phyloP scores from a whole-genome alignment of 2,329 filamentous ascomycete species.

The Epichloe scottii region DNA sequence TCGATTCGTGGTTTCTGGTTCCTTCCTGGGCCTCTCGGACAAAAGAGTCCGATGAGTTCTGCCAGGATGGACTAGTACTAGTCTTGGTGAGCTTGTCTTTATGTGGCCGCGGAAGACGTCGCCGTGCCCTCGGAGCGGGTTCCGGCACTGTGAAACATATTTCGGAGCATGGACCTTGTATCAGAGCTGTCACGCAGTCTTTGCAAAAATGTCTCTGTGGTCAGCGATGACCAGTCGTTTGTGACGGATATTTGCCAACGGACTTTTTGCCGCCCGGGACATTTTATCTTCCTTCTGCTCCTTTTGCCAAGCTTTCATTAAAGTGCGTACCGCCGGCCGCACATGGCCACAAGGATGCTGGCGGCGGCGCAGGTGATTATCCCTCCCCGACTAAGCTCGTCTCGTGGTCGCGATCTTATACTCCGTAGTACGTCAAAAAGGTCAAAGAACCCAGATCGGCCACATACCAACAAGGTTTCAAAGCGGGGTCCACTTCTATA shows the following conservation, averaged over 20 bases:
- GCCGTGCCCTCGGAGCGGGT: background rate
- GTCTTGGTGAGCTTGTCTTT: background rate
- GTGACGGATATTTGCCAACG: too few species aligned
- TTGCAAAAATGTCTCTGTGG: background rate
- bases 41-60: background rate
- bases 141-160: background rate
- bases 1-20: background rate
- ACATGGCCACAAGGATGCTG: too few species aligned
- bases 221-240: too few species aligned
- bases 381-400: too few species aligned
- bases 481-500: background rate
- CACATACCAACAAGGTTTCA: background rate
- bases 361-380: too few species aligned
- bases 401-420: background rate
- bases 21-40: background rate
- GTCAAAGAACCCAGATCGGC: background rate
- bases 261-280: too few species aligned
- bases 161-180: background rate
- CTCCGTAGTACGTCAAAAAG: background rate
- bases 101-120: background rate
- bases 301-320: too few species aligned
- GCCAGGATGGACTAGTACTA: background rate
- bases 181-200: background rate
- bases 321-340: too few species aligned
- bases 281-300: too few species aligned